Conservation (phyloP, 306 rosid genomes). For the Rubus idaeus region DNA sequence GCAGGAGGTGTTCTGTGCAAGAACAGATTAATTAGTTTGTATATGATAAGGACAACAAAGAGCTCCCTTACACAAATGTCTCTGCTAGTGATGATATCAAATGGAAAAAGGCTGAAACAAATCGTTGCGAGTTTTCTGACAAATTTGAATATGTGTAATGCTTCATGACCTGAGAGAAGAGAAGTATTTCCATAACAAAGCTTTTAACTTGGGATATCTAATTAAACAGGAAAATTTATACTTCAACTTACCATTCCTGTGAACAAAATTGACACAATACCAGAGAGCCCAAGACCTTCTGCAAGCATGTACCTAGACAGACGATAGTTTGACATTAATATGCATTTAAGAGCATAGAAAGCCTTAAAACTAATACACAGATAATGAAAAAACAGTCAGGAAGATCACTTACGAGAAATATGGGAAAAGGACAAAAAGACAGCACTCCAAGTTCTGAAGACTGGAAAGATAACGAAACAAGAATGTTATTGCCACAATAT, state of each 20-base stretch:
- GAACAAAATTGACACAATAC: slow-evolving; percentile 93
- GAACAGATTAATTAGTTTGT: slow-evolving; percentile 13
- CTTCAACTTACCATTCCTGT: slow-evolving; percentile 83
- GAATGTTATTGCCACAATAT: slow-evolving; percentile 16
- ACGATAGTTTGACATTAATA: slow-evolving; percentile 21
- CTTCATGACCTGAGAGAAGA: slow-evolving; percentile 87
- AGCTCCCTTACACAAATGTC: slow-evolving; percentile 82
- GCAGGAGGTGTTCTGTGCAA: slow-evolving; percentile 15
- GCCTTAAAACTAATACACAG: slow-evolving; percentile 1
- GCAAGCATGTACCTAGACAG: slow-evolving; percentile 89
- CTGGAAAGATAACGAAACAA: slow-evolving; percentile 47
- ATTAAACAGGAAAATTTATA: slow-evolving; percentile 14
- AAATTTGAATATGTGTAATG: slow-evolving; percentile 89
- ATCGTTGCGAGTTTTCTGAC: slow-evolving; percentile 88
- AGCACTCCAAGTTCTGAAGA: slow-evolving; percentile 97
- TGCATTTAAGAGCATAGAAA: slow-evolving; percentile 13
- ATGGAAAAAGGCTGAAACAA: slow-evolving; percentile 87
- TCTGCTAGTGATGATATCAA: slow-evolving; percentile 96
- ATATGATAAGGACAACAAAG: slow-evolving; percentile 21
- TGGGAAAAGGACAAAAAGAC: slow-evolving; percentile 97
- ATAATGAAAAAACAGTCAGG: slow-evolving; percentile 21
- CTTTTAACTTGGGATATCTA: slow-evolving; percentile 16
- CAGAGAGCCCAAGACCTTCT: slow-evolving; percentile 94
- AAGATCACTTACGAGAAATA: slow-evolving; percentile 85
- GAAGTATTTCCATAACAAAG: slow-evolving; percentile 20